These are phyloP conservation scores for Camellia lanceoleosa DNA, from an alignment of 148 eudicot species.

Conservation along the genomic window DNA sequence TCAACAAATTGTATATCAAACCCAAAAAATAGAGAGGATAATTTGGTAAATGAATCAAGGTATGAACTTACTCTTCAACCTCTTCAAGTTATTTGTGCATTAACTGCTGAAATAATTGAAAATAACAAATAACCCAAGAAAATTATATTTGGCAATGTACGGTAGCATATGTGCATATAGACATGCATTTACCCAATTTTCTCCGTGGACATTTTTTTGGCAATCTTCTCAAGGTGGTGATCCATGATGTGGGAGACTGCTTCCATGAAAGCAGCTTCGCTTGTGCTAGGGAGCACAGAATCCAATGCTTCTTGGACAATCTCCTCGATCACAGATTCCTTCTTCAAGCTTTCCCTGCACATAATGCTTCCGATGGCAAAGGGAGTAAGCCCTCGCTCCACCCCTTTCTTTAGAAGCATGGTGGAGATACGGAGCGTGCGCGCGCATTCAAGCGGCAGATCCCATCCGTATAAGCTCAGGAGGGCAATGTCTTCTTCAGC, in stretches of 20 bases:
- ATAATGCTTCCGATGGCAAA: slow-evolving; percentile 69
- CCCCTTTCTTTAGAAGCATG: slow-evolving; percentile 80
- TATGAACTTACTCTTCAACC: background rate
- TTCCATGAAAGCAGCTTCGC: slow-evolving; percentile 63
- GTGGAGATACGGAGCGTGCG: slow-evolving; percentile 69
- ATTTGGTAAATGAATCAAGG: background rate
- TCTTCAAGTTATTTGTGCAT: background rate
- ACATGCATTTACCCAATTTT: background rate
- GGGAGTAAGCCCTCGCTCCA: slow-evolving; percentile 58
- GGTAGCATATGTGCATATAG: background rate
- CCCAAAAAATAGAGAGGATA: background rate
- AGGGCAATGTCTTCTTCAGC: slow-evolving; percentile 77
- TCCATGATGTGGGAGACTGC: slow-evolving; percentile 62
- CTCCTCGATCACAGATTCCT: slow-evolving; percentile 63
- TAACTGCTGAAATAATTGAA: background rate
- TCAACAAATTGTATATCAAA: background rate
- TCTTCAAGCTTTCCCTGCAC: slow-evolving; percentile 62
- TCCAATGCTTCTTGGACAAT: slow-evolving; percentile 63
- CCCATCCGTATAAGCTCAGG: slow-evolving; percentile 71
- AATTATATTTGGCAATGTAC: background rate
- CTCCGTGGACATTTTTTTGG: background rate
- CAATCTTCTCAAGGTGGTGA: slow-evolving; percentile 47
- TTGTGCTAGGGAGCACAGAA: slow-evolving; percentile 49
- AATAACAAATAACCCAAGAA: background rate
- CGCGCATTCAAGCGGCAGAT: slow-evolving; percentile 53